Conservation (phyloP, 257 asterid species). For the Fraxinus anomala region DNA sequence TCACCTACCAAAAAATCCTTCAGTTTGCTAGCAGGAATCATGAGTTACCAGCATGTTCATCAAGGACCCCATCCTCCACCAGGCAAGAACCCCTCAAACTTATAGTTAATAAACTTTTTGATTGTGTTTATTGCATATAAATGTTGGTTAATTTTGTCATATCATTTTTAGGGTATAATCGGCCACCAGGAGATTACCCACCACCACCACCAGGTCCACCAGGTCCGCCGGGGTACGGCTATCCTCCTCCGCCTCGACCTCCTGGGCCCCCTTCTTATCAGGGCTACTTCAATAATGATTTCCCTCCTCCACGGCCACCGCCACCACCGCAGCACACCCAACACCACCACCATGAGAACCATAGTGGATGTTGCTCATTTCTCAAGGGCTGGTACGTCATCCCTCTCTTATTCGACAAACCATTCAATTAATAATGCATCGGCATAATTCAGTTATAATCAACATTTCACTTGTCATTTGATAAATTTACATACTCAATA, state of each 20-base stretch:
- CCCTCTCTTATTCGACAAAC: background rate
- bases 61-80: constrained; percentile 39
- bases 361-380: constrained; percentile 26
- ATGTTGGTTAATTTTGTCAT: background rate
- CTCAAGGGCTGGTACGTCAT: constrained; percentile 39
- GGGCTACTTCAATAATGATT: constrained; percentile 38
- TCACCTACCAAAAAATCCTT: background rate
- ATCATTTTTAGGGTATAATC: constrained; percentile 26
- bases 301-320: constrained; percentile 29
- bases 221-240: constrained; percentile 18
- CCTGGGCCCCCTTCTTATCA: constrained; percentile 35
- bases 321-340: constrained; percentile 38
- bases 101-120: background rate
- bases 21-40: background rate
- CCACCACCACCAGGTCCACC: background rate
- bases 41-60: constrained; percentile 44
- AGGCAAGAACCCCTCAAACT: constrained; percentile 22
- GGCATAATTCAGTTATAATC: background rate
- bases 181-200: constrained; percentile 20
- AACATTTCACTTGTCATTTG: background rate
- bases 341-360: constrained; percentile 30
- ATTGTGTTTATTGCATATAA: background rate
- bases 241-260: constrained; percentile 32
- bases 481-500: background rate
- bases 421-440: background rate